Base-by-base conservation (phyloP, 2,329 filamentous ascomycete genomes). In the Sporothrix curviconia region DNA sequence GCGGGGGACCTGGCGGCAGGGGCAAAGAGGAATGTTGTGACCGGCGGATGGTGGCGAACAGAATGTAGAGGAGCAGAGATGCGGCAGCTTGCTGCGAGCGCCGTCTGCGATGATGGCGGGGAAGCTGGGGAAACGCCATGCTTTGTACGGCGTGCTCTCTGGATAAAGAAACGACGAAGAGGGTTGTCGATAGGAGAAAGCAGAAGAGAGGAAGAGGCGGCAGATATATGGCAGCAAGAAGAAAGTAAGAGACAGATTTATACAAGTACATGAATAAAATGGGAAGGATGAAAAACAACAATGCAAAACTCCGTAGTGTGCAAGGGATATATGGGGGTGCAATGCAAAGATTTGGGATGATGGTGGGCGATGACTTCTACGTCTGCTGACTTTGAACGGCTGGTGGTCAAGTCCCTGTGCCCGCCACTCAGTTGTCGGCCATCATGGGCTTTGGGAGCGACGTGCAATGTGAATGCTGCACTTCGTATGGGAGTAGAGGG, bases 1-100 rank as follows among this genome's bases (percentile, higher is more conserved):
- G 59, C 0, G 56, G 59, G 3, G 62, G 62, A 1, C 62, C 62
- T 4, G 62, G 62, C 11, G 62, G 62, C 28, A 63, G 54, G 2
- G 62, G 59, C 22, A 57, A 22, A 4, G 51, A 3, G 11, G 55
- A 30, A 17, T 47, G 52, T 2, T 19, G 30, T 4, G 58, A 52
- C 34, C 54, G 44, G 12, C 37, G 24, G 12, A 55, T 7, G 12
- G 32, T 15, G 7, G 24, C 30, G n/a, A 42, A 52, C 15, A 60
- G 39, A 3, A 58, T 22, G 42, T 28, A 53, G 15, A 55, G 32
- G 11, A 59, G 12, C 4, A 59, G 8, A 4, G 52, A 59, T 4
- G 53, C 53, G 1, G 40, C 57, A 4, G 47, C 57, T n/a, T 2
- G 42, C 22, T 3, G 42, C 49, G 9, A 56, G 49, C 25, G 56